Evolutionary conservation across 192 early-diverging fungal genomes (phyloP), one percentile per base, ranked within the genome.

Genomic region (Coemansia sp.): DNA sequence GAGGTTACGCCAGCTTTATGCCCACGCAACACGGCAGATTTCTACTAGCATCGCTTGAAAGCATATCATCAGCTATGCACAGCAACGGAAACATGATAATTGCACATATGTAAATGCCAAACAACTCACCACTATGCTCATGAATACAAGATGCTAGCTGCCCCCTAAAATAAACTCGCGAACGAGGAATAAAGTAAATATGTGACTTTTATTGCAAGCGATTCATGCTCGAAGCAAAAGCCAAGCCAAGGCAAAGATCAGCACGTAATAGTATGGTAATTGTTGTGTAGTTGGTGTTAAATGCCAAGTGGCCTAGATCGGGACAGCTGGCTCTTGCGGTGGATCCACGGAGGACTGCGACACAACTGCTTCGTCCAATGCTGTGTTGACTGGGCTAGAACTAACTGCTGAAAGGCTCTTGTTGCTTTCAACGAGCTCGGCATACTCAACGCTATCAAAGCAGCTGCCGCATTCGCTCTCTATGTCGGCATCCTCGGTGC

Each of bases 1-100:
- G 66, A 42, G 15, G 66, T 76, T n/a, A 82, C 43, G 5, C 67
- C 46, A 2, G 62, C 69, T 1, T 14, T 39, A 46, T 82, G 79
- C 4, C 61, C 66, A 14, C 46, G 19, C 35, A 74, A 56, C 15
- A 37, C 42, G 22, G 61, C 19, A 3, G 56, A 58, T 58, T n/a
- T 58, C 56, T 58, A 58, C 10, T 6, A 37, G 22, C 20, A 54
- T 31, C 6, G 29, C 32, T 5, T 1, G 29, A 15, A 49, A 29
- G 24, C 24, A 4, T 31, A 54, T 14, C 15, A n/a, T 17, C 15
- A 5, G 29, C 29, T 31, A 54, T n/a, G 27, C 29, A 32, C 51
- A 31, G 2, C 14, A 17, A 17, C n/a, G n/a, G 3, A 14, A 24
- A 4, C 20, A 1, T 3, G 25, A 6, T 7, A 4, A 6, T 8